Evolutionary conservation across 345 rosid species (phyloP), one percentile per base, ranked within the genome.

Genomic region (Chamaenerion angustifolium): DNA sequence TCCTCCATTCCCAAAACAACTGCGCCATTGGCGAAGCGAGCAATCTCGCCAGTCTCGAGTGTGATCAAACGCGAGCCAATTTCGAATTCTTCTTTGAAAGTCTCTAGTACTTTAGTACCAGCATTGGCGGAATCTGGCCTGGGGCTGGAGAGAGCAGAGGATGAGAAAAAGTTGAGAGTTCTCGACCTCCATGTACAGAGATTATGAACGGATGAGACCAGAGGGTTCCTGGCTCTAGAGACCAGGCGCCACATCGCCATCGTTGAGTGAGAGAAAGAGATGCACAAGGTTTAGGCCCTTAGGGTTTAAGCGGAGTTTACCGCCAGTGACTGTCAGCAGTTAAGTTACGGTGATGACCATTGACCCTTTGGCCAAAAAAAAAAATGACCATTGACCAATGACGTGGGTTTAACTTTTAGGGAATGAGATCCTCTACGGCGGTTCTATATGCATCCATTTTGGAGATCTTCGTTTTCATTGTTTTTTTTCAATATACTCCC

Each of bases 1-100:
- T 78, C 72, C 6, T 71, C 96, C 75, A 74, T 71, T 49, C 87
- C 89, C 54, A 83, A 73, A 44, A 84, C 87, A 7, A 83, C 95
- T 10, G 93, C 68, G 6, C 95, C 98, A 40, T 92, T 92, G 6
- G 95, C 92, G 56, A 90, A 86, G 3, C 96, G 82, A 31, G 95
- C 98, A 17, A 86, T 69, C 59, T 82, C 77, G 0, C 98, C 98
- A 0, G 94, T 90, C 65, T 90, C 98, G n/a, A 90, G 71, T 1
- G 94, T 67, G 61, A 86, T 48, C 25, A 81, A 52, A 16, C 68
- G 73, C n/a, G 81, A 79, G 15, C 95, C 95, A 4, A 86, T 66
- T 63, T 90, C 98, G 69, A 86, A 83, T 55, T 90, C 93, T 51
- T 86, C 98, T 23, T 52, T 76, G 49, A 81, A 86, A 0, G 80